Conservation (phyloP, 2,329 filamentous ascomycete genomes). For the Aspergillus quadricinctus region DNA sequence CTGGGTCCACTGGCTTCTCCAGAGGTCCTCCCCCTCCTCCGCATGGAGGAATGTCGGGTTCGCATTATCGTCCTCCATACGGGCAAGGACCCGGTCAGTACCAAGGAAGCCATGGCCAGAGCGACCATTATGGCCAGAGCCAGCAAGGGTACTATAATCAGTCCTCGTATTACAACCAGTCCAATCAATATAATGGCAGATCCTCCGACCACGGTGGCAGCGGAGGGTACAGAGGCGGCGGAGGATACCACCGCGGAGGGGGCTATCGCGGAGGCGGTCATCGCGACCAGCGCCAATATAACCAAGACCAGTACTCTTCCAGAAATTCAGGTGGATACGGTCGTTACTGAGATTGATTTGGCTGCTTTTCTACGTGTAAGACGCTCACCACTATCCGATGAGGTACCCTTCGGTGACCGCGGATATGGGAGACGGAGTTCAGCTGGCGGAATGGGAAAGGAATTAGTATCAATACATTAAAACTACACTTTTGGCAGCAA, state of each 20-base stretch:
- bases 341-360: constrained; percentile 26
- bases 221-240: constrained; percentile 21
- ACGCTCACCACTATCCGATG: neutral
- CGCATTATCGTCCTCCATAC: constrained; percentile 20
- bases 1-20: constrained; percentile 28
- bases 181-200: constrained; percentile 22
- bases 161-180: constrained; percentile 19
- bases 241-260: constrained; percentile 20
- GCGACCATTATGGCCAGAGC: constrained; percentile 23
- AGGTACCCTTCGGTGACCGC: neutral
- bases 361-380: neutral
- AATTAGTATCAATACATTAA: neutral
- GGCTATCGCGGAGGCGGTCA: constrained; percentile 18
- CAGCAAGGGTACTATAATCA: constrained; percentile 20
- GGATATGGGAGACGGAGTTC: neutral
- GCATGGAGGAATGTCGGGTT: constrained; percentile 28
- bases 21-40: constrained; percentile 38
- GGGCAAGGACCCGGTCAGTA: constrained; percentile 17
- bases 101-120: constrained; percentile 14
- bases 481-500: neutral
- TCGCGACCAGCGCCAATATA: constrained; percentile 19
- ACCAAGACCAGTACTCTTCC: constrained; percentile 28
- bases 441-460: neutral
- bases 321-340: constrained; percentile 36
- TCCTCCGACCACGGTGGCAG: constrained; percentile 21